phyloP scores from a whole-genome alignment of 768 basidiomycete genomes.

The Calocera viscosa region DNA sequence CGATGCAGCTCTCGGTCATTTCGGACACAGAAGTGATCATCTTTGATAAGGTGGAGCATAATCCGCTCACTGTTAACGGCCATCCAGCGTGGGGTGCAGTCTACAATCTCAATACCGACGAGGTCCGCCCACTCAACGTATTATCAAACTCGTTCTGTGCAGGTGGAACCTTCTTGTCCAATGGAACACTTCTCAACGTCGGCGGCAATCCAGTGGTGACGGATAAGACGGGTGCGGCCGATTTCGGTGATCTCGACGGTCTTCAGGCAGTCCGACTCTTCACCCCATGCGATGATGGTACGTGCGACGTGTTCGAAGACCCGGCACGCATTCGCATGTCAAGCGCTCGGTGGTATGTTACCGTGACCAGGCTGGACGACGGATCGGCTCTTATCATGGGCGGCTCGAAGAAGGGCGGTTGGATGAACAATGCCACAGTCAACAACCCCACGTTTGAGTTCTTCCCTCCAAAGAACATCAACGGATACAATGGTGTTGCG shows the following conservation, averaged over 20 bases:
- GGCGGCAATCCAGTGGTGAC: constrained; percentile 72
- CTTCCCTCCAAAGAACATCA: constrained; percentile 66
- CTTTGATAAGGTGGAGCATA: constrained; percentile 78
- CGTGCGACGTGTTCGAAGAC: constrained; percentile 55
- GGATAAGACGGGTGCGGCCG: constrained; percentile 47
- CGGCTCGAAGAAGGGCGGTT: constrained; percentile 68
- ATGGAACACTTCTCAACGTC: constrained; percentile 65
- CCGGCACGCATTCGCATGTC: constrained; percentile 56
- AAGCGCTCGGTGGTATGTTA: constrained; percentile 59
- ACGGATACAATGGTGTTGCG: constrained; percentile 53
- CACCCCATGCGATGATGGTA: constrained; percentile 36
- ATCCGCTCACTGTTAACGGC: constrained; percentile 56
- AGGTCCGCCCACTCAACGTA: constrained; percentile 45
- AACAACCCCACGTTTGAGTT: constrained; percentile 61
- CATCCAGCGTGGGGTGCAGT: constrained; percentile 75
- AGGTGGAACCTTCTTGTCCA: constrained; percentile 61
- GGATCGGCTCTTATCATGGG: constrained; percentile 69
- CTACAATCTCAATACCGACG: constrained; percentile 54
- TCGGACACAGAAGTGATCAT: constrained; percentile 59
- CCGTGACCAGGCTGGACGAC: constrained; percentile 12
- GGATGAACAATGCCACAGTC: constrained; percentile 70
- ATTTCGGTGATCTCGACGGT: constrained; percentile 66
- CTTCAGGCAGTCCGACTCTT: constrained; percentile 62
- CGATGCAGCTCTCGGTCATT: constrained; percentile 63
- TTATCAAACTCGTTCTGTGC: constrained; percentile 80